These are phyloP conservation scores for Carex pumila DNA, from an alignment of 176 grass and related monocot genomes.

Conservation along the genomic window DNA sequence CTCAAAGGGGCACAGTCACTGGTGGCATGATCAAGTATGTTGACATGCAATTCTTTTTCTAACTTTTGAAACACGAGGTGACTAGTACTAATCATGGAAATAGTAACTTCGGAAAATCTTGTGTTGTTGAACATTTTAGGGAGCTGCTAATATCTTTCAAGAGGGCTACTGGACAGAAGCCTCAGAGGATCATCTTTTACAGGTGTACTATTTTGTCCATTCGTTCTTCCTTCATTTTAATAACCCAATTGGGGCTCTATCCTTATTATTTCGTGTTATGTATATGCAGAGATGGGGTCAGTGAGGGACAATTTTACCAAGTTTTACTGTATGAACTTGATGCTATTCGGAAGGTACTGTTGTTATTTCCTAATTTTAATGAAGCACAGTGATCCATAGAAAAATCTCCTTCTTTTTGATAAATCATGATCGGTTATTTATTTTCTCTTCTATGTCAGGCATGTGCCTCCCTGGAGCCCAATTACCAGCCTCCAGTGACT, in stretches of 20 bases:
- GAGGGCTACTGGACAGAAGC: constrained; percentile 87
- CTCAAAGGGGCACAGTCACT: constrained; percentile 61
- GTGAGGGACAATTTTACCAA: constrained; percentile 95
- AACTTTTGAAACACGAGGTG: background rate
- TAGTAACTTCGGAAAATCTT: background rate
- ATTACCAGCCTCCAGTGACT: constrained; percentile 96
- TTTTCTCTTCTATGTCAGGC: constrained; percentile 34
- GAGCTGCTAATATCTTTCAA: constrained; percentile 91
- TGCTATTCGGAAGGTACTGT: constrained; percentile 86
- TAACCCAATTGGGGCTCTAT: background rate
- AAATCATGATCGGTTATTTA: background rate
- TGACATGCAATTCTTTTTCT: background rate
- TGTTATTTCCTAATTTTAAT: background rate
- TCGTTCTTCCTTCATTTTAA: background rate
- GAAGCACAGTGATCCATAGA: background rate
- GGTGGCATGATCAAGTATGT: constrained; percentile 93
- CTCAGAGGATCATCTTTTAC: constrained; percentile 96
- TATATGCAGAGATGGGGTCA: constrained; percentile 62
- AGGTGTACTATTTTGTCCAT: constrained; percentile 46
- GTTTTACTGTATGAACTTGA: constrained; percentile 90
- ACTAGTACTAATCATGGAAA: background rate
- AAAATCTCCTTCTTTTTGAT: background rate
- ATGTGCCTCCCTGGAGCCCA: constrained; percentile 82
- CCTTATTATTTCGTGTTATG: background rate
- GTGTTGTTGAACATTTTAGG: constrained; percentile 35